phyloP scores from a whole-genome alignment of 768 basidiomycete genomes.

The Pholiota conissans region DNA sequence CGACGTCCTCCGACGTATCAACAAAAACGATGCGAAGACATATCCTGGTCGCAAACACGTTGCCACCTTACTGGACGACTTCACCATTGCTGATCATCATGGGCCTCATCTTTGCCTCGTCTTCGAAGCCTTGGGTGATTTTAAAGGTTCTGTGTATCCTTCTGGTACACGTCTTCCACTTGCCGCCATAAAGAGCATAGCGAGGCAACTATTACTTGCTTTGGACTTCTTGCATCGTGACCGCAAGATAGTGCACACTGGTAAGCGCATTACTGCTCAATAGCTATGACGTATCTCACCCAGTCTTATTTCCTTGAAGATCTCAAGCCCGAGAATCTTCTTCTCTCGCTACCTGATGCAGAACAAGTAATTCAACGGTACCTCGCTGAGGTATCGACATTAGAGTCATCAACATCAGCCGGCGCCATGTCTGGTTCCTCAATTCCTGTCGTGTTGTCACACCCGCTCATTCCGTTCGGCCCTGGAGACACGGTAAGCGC shows the following conservation, averaged over 20 bases:
- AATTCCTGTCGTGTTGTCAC: no score
- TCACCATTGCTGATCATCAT: conserved; percentile 71
- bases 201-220: conserved; percentile 44
- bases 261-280: conserved; percentile 11
- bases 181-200: not conserved
- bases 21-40: not conserved
- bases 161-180: not conserved
- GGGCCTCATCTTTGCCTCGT: conserved; percentile 85
- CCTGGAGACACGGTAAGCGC: no score
- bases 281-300: not conserved
- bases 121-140: conserved; percentile 71
- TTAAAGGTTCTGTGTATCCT: not conserved
- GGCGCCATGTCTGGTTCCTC: no score
- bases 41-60: conserved; percentile 44
- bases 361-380: not conserved
- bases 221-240: conserved; percentile 51
- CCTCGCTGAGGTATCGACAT: not conserved
- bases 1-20: conserved; percentile 10
- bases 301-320: not conserved
- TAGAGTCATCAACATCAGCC: no score
- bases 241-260: conserved; percentile 29
- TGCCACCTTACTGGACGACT: conserved; percentile 76
- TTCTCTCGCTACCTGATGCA: not conserved
- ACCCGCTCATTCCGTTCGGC: no score
- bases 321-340: not conserved